Conservation (phyloP, 257 asterid genomes). For the Fraxinus anomala region DNA sequence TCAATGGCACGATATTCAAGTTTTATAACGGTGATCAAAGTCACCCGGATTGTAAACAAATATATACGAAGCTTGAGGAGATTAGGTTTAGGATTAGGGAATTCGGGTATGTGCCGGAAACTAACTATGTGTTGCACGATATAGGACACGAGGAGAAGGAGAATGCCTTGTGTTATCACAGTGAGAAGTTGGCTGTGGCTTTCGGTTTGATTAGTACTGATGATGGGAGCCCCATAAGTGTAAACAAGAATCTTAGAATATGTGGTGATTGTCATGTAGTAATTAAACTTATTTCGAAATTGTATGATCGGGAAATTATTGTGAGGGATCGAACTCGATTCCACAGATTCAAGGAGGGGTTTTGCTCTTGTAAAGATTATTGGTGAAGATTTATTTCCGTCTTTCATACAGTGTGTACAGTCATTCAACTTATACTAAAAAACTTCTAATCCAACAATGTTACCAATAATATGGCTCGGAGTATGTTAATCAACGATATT, state of each 20-base stretch:
- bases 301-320: constrained; percentile 65
- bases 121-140: constrained; percentile 82
- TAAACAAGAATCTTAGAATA: constrained; percentile 88
- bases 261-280: constrained; percentile 93
- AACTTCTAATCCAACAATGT: background rate
- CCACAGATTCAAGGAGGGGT: constrained; percentile 72
- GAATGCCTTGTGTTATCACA: constrained; percentile 74
- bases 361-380: constrained; percentile 79
- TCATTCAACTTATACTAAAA: background rate
- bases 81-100: constrained; percentile 51
- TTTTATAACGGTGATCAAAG: constrained; percentile 69
- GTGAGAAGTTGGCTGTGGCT: constrained; percentile 93
- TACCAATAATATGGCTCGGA: background rate
- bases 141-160: constrained; percentile 89
- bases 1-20: constrained; percentile 53
- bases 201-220: constrained; percentile 68
- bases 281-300: constrained; percentile 73
- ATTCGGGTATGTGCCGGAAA: constrained; percentile 73
- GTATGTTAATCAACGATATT: background rate
- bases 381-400: constrained; percentile 50
- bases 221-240: constrained; percentile 50
- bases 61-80: constrained; percentile 73
- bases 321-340: constrained; percentile 90
- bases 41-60: constrained; percentile 59
- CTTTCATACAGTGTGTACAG: background rate